These are phyloP conservation scores for Tuber melanosporum DNA, from an alignment of 495 filamentous ascomycete species.

Conservation along the genomic window DNA sequence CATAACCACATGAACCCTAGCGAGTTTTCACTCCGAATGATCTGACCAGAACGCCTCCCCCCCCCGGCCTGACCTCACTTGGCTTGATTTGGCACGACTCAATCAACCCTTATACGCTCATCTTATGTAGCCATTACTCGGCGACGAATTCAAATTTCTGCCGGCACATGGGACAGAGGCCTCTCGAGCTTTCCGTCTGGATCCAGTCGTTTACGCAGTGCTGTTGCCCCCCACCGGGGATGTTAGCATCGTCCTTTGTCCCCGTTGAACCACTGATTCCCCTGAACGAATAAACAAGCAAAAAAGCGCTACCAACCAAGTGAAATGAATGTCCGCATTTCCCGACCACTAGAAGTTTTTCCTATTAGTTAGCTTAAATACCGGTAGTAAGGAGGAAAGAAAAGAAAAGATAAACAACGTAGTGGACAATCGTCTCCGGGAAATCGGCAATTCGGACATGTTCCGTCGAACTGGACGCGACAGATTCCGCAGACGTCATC, in stretches of 20 bases:
- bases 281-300: conserved; percentile 21
- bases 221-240: conserved; percentile 45
- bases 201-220: conserved; percentile 97
- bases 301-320: conserved; percentile 63
- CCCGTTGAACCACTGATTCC: conserved; percentile 25
- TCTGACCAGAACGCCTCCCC: conserved; percentile 32
- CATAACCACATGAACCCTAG: background rate
- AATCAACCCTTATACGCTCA: conserved; percentile 5
- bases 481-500: conserved; percentile 99
- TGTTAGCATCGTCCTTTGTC: background rate
- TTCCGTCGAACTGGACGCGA: conserved; percentile 94
- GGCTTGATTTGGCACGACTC: background rate
- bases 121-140: background rate
- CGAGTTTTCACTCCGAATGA: conserved; percentile 35
- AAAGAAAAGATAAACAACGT: conserved; percentile 47
- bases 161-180: conserved; percentile 94
- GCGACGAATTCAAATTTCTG: conserved; percentile 52
- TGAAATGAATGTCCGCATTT: conserved; percentile 97
- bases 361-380: background rate
- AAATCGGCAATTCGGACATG: conserved; percentile 95
- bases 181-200: conserved; percentile 84
- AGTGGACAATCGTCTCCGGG: conserved; percentile 93
- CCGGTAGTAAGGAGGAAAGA: background rate
- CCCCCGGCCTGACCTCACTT: background rate
- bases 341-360: conserved; percentile 62